Evolutionary conservation across 2,329 filamentous ascomycete species (phyloP).

Genomic region (Aphanocladium album): DNA sequence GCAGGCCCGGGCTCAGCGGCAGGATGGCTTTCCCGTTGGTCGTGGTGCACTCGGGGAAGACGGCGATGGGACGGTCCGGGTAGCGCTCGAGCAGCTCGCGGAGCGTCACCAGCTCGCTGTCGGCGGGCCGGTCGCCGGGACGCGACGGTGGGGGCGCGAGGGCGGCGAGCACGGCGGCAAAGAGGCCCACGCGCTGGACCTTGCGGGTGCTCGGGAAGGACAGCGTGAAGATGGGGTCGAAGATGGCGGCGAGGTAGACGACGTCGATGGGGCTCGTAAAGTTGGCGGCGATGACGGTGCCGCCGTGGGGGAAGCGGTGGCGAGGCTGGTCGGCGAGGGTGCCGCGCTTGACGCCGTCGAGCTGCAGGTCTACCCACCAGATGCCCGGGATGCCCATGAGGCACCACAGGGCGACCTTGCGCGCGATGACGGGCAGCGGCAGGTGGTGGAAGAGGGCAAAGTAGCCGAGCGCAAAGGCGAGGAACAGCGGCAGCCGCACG

Average conservation of each 20-base stretch:
- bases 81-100: conserved; percentile 59
- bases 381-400: conserved; percentile 85
- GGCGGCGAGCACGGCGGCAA: conserved; percentile 68
- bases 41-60: conserved; percentile 92
- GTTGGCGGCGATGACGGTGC: conserved; percentile 80
- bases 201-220: conserved; percentile 71
- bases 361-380: conserved; percentile 98
- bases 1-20: conserved; percentile 71
- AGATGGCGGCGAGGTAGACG: conserved; percentile 86
- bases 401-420: conserved; percentile 83
- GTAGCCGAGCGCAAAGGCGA: conserved; percentile 63
- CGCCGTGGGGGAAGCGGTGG: conserved; percentile 69
- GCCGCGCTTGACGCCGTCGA: conserved; percentile 93
- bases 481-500: conserved; percentile 73
- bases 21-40: conserved; percentile 90
- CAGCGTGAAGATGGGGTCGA: conserved; percentile 89
- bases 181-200: conserved; percentile 71
- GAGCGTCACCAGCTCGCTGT: conserved; percentile 54
- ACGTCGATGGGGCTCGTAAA: conserved; percentile 92
- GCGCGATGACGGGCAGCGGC: conserved; percentile 56
- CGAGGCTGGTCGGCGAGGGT: conserved; percentile 70
- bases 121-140: conserved; percentile 32
- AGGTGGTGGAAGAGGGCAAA: conserved; percentile 80
- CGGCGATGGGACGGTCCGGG: conserved; percentile 70
- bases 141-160: conserved; percentile 57